Conservation (phyloP, 139 green algal genomes). For the Nannochloris sp. region DNA sequence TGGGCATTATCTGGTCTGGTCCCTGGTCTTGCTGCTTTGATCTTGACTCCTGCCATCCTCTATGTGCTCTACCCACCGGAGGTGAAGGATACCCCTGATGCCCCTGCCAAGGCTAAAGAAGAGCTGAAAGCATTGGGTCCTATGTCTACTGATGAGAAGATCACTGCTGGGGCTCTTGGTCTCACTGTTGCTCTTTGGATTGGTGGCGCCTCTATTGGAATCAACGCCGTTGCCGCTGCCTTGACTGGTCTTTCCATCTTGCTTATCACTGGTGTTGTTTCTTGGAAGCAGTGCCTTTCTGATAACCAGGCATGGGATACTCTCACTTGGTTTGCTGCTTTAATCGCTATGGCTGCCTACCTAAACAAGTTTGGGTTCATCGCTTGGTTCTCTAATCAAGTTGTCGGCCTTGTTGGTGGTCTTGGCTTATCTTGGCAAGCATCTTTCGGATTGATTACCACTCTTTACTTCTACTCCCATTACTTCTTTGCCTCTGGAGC, state of each 20-base stretch:
- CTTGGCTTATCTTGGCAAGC: slow-evolving; percentile 92
- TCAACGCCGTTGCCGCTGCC: slow-evolving; percentile 93
- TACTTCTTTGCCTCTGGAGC: slow-evolving; percentile 98
- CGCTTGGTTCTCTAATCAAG: slow-evolving; percentile 86
- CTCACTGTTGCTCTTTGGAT: slow-evolving; percentile 93
- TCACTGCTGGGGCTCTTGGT: slow-evolving; percentile 80
- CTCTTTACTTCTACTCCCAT: slow-evolving; percentile 99
- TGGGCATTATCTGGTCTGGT: slow-evolving; percentile 91
- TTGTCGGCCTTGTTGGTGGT: slow-evolving; percentile 69
- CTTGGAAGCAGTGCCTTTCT: slow-evolving; percentile 71
- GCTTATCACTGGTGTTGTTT: slow-evolving; percentile 81
- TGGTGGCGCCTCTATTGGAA: slow-evolving; percentile 74
- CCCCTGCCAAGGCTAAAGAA: slow-evolving; percentile 64
- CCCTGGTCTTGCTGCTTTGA: slow-evolving; percentile 77
- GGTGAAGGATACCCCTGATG: slow-evolving; percentile 92
- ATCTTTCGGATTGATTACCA: slow-evolving; percentile 81
- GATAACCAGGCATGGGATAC: slow-evolving; percentile 91
- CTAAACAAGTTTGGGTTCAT: slow-evolving; percentile 99
- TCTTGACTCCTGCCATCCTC: slow-evolving; percentile 82
- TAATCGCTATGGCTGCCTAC: slow-evolving; percentile 97
- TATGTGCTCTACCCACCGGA: slow-evolving; percentile 95
- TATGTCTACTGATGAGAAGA: slow-evolving; percentile 91
- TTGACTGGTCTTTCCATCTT: slow-evolving; percentile 91
- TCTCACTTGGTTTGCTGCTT: slow-evolving; percentile 96
- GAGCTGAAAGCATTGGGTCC: slow-evolving; percentile 93